Percentiles rank a stretch among this genome's conserved stretches.
These are phyloP conservation scores for Pluteus cervinus DNA, from an alignment of 768 basidiomycete species.

Conservation along the genomic window DNA sequence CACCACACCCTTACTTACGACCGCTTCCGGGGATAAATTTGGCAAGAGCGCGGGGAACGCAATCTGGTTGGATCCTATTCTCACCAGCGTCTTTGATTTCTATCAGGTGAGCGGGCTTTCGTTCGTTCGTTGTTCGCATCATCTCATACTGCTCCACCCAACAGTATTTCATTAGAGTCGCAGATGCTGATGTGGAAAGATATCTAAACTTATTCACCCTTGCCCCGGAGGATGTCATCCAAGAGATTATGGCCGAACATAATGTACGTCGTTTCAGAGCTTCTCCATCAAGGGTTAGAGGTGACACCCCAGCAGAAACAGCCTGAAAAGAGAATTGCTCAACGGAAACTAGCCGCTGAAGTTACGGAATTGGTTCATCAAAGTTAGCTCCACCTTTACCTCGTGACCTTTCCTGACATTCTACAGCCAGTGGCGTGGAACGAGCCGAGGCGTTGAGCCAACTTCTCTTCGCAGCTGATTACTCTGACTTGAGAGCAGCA, in stretches of 20 bases:
- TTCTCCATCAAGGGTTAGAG: background rate
- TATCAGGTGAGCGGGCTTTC: slow-evolving; percentile 63
- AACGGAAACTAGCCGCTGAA: slow-evolving; percentile 43
- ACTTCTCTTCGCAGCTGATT: slow-evolving; percentile 37
- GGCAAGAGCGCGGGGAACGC: slow-evolving; percentile 98
- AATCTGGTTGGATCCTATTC: slow-evolving; percentile 73
- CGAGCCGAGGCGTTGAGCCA: slow-evolving; percentile 38
- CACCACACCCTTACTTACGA: slow-evolving; percentile 92
- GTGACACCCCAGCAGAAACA: slow-evolving; percentile 17
- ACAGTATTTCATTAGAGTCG: slow-evolving; percentile 84
- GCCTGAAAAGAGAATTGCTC: slow-evolving; percentile 41
- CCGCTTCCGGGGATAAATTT: slow-evolving; percentile 87
- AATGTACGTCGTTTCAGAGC: slow-evolving; percentile 29
- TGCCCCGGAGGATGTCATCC: slow-evolving; percentile 52
- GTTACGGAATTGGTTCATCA: slow-evolving; percentile 48
- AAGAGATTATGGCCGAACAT: slow-evolving; percentile 52
- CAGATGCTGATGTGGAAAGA: slow-evolving; percentile 74
- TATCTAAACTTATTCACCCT: slow-evolving; percentile 85
- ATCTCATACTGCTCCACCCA: slow-evolving; percentile 1
- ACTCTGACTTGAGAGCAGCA: slow-evolving; percentile 41
- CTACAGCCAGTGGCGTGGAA: slow-evolving; percentile 30
- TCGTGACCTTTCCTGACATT: slow-evolving; percentile 5
- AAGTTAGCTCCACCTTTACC: slow-evolving; percentile 14
- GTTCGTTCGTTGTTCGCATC: background rate
- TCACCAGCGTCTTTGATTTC: slow-evolving; percentile 89